Percentiles rank a stretch among this genome's conserved stretches.
These are phyloP conservation scores for Vicia sativa DNA, from an alignment of 306 rosid species.

Conservation along the genomic window DNA sequence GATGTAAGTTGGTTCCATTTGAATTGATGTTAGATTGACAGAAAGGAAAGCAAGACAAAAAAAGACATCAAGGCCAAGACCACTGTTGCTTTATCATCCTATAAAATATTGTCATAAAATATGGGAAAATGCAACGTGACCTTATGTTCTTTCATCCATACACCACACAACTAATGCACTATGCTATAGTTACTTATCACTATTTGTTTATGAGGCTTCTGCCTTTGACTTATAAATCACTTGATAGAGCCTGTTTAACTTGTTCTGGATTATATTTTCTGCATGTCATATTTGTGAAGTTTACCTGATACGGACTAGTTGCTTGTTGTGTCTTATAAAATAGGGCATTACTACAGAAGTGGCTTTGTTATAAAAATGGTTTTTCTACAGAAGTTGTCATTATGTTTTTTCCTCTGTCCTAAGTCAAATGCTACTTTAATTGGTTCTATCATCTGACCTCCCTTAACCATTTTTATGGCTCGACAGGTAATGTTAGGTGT, in stretches of 20 bases:
- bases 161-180: constrained; percentile 6
- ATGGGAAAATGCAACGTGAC: constrained; percentile 7
- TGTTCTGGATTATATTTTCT: constrained; percentile 20
- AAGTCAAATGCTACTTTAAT: constrained; percentile 24
- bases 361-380: constrained; percentile 7
- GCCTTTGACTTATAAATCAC: constrained; percentile 16
- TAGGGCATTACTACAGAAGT: not conserved
- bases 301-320: constrained; percentile 14
- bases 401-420: not conserved
- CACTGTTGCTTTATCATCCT: constrained; percentile 22
- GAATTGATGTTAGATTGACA: constrained; percentile 11
- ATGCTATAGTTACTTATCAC: constrained; percentile 4
- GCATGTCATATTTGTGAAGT: not conserved
- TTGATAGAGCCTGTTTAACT: not conserved
- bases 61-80: constrained; percentile 13
- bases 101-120: constrained; percentile 6
- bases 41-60: constrained; percentile 1
- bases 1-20: constrained; percentile 18
- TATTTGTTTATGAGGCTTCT: not conserved
- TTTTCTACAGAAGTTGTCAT: constrained; percentile 7
- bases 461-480: constrained; percentile 31
- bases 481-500: constrained; percentile 91
- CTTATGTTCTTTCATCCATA: constrained; percentile 12
- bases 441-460: constrained; percentile 6
- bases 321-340: constrained; percentile 5